Conservation (phyloP, 1,139 yeast species). For the Magnusiomyces starmeri region DNA sequence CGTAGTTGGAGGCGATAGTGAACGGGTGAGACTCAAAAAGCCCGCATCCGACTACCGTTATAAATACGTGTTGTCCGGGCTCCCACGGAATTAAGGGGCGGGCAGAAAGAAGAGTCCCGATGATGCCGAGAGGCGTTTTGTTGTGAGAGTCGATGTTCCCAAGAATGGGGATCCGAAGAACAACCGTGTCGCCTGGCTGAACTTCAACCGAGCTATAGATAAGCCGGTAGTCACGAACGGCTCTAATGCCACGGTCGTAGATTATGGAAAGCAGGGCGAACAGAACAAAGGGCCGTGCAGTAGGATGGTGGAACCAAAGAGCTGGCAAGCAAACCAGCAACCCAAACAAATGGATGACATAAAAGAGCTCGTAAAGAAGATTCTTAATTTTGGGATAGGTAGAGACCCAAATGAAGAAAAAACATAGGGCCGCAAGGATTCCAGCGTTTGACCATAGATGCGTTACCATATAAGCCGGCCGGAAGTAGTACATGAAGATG, state of each 20-base stretch:
- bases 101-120: not conserved
- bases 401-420: slow-evolving; percentile 22
- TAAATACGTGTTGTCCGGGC: slow-evolving; percentile 27
- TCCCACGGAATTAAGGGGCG: slow-evolving; percentile 22
- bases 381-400: slow-evolving; percentile 13
- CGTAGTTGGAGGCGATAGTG: slow-evolving; percentile 25
- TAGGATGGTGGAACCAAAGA: slow-evolving; percentile 23
- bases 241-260: slow-evolving; percentile 23
- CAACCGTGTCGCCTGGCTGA: slow-evolving; percentile 25
- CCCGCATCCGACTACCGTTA: slow-evolving; percentile 24
- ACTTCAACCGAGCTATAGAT: slow-evolving; percentile 19
- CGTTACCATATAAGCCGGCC: slow-evolving; percentile 19
- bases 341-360: slow-evolving; percentile 23
- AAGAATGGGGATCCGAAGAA: slow-evolving; percentile 21
- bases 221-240: slow-evolving; percentile 21
- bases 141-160: not conserved
- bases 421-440: slow-evolving; percentile 22
- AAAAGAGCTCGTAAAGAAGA: slow-evolving; percentile 23
- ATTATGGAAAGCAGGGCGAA: slow-evolving; percentile 22
- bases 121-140: not conserved
- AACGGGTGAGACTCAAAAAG: slow-evolving; percentile 24
- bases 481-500: slow-evolving; percentile 22
- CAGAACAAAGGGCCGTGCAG: slow-evolving; percentile 23
- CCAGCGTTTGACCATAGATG: slow-evolving; percentile 23
- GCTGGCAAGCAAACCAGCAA: slow-evolving; percentile 24